Evolutionary conservation across 805 yeast species (phyloP).

Genomic region (Scheffersomyces spartinae): DNA sequence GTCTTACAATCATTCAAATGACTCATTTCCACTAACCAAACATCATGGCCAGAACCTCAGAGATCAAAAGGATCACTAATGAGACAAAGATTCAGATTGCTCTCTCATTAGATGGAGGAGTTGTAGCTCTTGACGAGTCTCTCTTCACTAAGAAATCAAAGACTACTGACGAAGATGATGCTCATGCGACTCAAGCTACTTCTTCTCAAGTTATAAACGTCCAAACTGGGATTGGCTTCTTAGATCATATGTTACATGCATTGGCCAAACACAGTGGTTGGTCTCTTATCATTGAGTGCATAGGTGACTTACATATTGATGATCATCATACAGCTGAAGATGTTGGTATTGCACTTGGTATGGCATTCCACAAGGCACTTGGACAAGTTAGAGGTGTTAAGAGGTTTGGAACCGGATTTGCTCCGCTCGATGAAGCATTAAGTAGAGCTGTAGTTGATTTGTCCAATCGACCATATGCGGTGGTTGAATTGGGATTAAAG

Average conservation of each 20-base stretch:
- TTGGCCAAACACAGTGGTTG: slow-evolving; percentile 95
- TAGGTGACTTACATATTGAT: slow-evolving; percentile 91
- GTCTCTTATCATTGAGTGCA: slow-evolving; percentile 81
- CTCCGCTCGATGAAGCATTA: slow-evolving; percentile 94
- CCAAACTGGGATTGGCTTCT: slow-evolving; percentile 87
- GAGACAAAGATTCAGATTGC: slow-evolving; percentile 90
- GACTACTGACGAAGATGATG: slow-evolving; percentile 13
- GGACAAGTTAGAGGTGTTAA: slow-evolving; percentile 87
- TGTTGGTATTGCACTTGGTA: slow-evolving; percentile 85
- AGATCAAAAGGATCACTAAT: slow-evolving; percentile 65
- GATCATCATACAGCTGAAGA: slow-evolving; percentile 98
- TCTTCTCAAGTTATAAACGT: slow-evolving; percentile 64
- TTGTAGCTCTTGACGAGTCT: slow-evolving; percentile 49
- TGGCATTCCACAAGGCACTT: slow-evolving; percentile 78
- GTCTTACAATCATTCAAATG: too few relatives aligned
- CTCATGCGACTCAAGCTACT: slow-evolving; percentile 66
- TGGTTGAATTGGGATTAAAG: slow-evolving; percentile 77
- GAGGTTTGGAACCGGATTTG: slow-evolving; percentile 87
- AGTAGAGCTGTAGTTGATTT: slow-evolving; percentile 94
- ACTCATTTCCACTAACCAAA: background rate
- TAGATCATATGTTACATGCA: slow-evolving; percentile 97
- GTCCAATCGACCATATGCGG: slow-evolving; percentile 88
- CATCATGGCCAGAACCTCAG: slow-evolving; percentile 21
- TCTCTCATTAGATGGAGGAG: slow-evolving; percentile 76
- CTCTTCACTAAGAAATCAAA: slow-evolving; percentile 31